These are phyloP conservation scores for Fusarium austroafricanum DNA, from an alignment of 2,329 filamentous ascomycete genomes.

Conservation along the genomic window DNA sequence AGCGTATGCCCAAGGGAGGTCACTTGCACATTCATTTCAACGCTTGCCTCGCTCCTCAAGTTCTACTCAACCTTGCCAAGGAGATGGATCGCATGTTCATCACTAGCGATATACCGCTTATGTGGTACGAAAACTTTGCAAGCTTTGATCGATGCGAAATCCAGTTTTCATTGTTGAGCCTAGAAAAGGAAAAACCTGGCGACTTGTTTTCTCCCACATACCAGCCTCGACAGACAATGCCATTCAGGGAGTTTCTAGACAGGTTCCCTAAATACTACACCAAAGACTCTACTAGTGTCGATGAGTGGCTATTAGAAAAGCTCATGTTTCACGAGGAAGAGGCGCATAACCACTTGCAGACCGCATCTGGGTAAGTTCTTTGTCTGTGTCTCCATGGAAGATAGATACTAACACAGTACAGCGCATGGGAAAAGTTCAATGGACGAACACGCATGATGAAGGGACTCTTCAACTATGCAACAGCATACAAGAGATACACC, in stretches of 20 bases:
- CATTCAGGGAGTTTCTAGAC: slow-evolving; percentile 55
- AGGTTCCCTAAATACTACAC: slow-evolving; percentile 48
- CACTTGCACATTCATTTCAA: slow-evolving; percentile 84
- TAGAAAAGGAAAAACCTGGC: slow-evolving; percentile 51
- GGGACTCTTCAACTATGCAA: slow-evolving; percentile 75
- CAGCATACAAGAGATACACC: slow-evolving; percentile 71
- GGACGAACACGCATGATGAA: slow-evolving; percentile 78
- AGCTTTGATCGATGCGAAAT: slow-evolving; percentile 68
- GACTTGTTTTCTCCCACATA: slow-evolving; percentile 65
- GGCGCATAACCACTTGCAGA: slow-evolving; percentile 64
- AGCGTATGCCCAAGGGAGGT: slow-evolving; percentile 74
- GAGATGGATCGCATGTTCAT: slow-evolving; percentile 75
- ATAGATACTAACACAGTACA: slow-evolving; percentile 42
- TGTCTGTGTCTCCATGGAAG: no score
- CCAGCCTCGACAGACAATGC: slow-evolving; percentile 57
- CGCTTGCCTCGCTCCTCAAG: slow-evolving; percentile 71
- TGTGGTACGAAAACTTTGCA: slow-evolving; percentile 51
- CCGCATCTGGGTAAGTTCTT: slow-evolving; percentile 62
- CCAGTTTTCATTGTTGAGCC: slow-evolving; percentile 66
- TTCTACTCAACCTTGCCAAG: slow-evolving; percentile 67
- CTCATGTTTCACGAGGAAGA: slow-evolving; percentile 72
- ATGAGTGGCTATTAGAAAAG: slow-evolving; percentile 70
- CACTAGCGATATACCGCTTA: slow-evolving; percentile 66
- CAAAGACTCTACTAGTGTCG: slow-evolving; percentile 44
- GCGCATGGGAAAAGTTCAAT: slow-evolving; percentile 73